Base-by-base conservation (phyloP, 495 filamentous ascomycete genomes). In the Patellaria atrata region DNA sequence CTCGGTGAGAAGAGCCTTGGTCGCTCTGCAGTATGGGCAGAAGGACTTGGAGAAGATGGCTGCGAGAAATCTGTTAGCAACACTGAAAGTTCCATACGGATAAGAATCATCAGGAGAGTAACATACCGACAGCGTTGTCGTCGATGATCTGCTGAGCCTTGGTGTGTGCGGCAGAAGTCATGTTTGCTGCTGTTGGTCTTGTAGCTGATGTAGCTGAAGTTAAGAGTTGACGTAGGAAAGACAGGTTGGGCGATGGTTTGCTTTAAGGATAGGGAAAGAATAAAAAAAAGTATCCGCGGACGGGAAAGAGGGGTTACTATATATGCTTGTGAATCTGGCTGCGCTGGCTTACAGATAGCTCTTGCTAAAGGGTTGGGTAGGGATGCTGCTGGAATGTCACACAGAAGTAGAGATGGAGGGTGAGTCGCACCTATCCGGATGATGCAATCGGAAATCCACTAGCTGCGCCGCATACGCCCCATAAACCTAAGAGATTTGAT, bases 41-140 rank as follows among this genome's bases (percentile, higher is more conserved):
- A 79, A 93, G 10, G 77, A 82, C 63, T 99, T 99, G 56, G 73
- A 81, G 71, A 97, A 97, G 45, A 97, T 79, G 41, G 86, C 82
- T 86, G 21, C 26, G 25, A 9, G 9, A 14, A 35, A 18, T 14
- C 20, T 2, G n/a, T n/a, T n/a, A n/a, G n/a, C n/a, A n/a, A n/a
- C n/a, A n/a, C n/a, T n/a, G n/a, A n/a, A n/a, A n/a, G n/a, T n/a
- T n/a, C 20, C 5, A 4, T 17, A 26, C n/a, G 17, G 16, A 24
- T 26, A 32, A n/a, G 22, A 16, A 20, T 30, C 23, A 16, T 15
- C 17, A 30, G 33, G 4, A 24, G 9, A 23, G 35, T 33, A 71
- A n/a, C 77, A 28, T 67, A 85, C 81, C 77, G 51, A 96, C 89
- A 41, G 75, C 67, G 60, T 96, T 87, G 45, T 94, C 79, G 53